Base-by-base conservation (phyloP, 2,329 filamentous ascomycete genomes). In the Davidsoniella eucalypti region DNA sequence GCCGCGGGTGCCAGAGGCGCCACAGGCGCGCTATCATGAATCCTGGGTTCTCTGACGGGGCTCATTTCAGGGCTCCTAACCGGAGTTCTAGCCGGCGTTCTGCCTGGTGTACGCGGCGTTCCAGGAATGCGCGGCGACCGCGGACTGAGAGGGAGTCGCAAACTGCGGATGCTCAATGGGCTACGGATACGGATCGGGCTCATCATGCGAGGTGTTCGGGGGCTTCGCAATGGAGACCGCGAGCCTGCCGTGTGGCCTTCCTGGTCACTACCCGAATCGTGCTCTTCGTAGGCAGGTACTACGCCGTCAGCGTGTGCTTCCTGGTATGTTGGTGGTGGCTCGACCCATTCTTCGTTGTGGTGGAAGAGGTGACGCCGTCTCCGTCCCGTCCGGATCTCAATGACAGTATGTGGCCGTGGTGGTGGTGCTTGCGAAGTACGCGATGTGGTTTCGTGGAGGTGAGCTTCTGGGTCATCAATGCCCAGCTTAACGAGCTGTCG, bases 251-350 rank as follows among this genome's bases (percentile, higher is more conserved):
- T 47, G 12, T 36, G 12, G 21, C 23, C 18, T 23, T 47, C 50
- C 39, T 43, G 44, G 37, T 47, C 44, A 14, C 43, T 47, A n/a
- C 50, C 50, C 6, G 38, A 47, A 10, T 51, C 50, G 9, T 52
- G 41, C 23, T 42, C 47, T 41, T 52, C 51, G 16, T 52, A 52
- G 9, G 51, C 47, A 12, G 51, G 51, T 7, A 52, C 51, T 40
- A 51, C 39, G 17, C 51, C 51, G 5, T 52, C 51, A 9, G 51
- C 51, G n/a, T 52, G 51, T 23, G 51, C 51, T 43, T 52, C 51
- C 18, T 52, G 51, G 18, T 52, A 52, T 2, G 51, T 52, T 17
- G 51, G 51, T 23, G 51, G 51, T 10, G 51, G 51, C 25, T 52
- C 51, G 25, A 52, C 47, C 51, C 51, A 52, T 44, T 49, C 46